phyloP scores from a whole-genome alignment of 2,329 filamentous ascomycete genomes.

The Fusarium lateritium region DNA sequence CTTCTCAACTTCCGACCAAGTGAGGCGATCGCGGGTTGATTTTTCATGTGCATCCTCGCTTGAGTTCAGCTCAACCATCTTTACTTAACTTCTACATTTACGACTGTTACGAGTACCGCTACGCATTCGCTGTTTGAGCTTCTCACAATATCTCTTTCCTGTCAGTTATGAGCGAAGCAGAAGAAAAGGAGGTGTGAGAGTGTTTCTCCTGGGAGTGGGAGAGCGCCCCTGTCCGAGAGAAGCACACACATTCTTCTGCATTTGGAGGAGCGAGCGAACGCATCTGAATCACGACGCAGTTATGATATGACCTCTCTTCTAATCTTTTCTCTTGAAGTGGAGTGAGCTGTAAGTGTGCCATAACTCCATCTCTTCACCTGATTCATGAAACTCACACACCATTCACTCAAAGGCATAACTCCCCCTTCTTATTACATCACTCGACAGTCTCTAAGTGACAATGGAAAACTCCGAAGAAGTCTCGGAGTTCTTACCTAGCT shows the following conservation, averaged over 20 bases:
- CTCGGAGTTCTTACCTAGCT: conserved; percentile 28
- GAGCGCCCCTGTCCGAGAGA: background rate
- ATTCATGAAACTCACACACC: conserved; percentile 15
- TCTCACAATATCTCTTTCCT: background rate
- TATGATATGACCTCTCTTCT: background rate
- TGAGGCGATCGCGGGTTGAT: conserved; percentile 4
- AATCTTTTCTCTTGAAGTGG: background rate
- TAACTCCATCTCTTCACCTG: background rate
- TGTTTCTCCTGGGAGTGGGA: background rate
- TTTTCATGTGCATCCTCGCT: background rate
- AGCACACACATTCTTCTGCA: background rate
- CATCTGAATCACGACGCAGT: conserved; percentile 20
- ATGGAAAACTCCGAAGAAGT: conserved; percentile 13
- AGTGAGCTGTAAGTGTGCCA: conserved; percentile 12
- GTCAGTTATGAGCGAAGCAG: conserved; percentile 7
- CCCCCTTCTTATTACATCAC: background rate
- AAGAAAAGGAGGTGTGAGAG: background rate
- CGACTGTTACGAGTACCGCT: background rate
- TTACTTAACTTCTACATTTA: background rate
- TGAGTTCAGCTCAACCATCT: background rate
- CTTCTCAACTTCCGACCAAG: background rate
- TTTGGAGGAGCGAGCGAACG: too few relatives aligned
- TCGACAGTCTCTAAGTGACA: background rate
- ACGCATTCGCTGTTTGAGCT: background rate
- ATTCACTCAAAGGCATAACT: conserved; percentile 11